phyloP scores from a whole-genome alignment of 208 protist genomes.

The Trypanosoma rangeli region DNA sequence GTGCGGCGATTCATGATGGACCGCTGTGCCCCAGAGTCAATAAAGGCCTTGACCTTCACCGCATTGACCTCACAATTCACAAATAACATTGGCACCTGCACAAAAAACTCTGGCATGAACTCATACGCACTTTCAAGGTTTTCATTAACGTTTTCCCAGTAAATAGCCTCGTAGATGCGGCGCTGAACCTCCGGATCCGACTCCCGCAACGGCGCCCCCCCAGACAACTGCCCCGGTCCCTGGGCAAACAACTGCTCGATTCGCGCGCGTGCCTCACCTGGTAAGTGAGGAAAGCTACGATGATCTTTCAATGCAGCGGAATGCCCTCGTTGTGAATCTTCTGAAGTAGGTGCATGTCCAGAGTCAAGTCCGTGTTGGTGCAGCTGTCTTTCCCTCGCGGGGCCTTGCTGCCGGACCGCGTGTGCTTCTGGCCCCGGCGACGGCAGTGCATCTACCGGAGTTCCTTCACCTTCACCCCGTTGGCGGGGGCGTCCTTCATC shows the following conservation, averaged over 20 bases:
- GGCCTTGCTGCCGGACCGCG: not conserved
- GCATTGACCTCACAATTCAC: constrained; percentile 91
- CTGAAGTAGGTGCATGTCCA: not conserved
- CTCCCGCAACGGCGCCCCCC: constrained; percentile 32
- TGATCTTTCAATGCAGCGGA: not conserved
- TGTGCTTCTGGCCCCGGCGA: not conserved
- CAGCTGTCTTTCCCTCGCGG: not conserved
- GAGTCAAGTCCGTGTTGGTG: not conserved
- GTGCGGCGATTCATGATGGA: constrained; percentile 81
- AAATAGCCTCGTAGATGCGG: constrained; percentile 77
- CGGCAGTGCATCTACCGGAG: not conserved
- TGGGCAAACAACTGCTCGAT: constrained; percentile 18
- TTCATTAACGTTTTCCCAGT: constrained; percentile 83
- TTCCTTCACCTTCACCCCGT: not conserved
- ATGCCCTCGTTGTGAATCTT: not conserved
- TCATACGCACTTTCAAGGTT: constrained; percentile 92
- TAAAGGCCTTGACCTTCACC: constrained; percentile 92
- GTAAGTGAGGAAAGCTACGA: not conserved
- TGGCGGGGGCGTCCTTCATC: not conserved
- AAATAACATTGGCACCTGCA: constrained; percentile 91
- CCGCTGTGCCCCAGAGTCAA: constrained; percentile 90
- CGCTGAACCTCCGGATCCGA: constrained; percentile 74
- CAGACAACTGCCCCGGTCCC: not conserved
- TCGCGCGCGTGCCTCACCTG: constrained; percentile 6
- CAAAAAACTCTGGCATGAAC: constrained; percentile 94